Base-by-base conservation (phyloP, 2,329 filamentous ascomycete genomes). In the Aureobasidium vineae region DNA sequence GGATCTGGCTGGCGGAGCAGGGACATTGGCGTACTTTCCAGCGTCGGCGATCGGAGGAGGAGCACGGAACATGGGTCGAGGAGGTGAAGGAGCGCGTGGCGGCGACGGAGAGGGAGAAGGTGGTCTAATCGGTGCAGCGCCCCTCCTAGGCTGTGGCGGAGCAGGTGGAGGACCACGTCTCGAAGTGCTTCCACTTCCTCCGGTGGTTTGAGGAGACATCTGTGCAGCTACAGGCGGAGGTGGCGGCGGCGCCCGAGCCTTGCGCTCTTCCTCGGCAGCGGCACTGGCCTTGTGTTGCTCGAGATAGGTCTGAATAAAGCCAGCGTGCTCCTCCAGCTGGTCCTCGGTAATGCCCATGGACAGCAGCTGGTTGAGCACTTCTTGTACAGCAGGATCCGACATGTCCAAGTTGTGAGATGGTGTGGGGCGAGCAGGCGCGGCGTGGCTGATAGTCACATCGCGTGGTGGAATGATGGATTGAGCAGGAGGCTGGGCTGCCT, bases 1-100 rank as follows among this genome's bases (percentile, higher is more conserved):
- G 8, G 86, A 87, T 77, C 92, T 91, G 4, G 88, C 84, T 28
- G 78, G 78, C 38, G 77, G 73, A 15, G 80, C 75, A 23, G 81
- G 81, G 28, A 76, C 77, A 66, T 81, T 79, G 36, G 81, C 92
- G 74, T 87, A 95, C 77, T 91, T 96, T 43, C 95, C 95, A 67
- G 95, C 95, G 76, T 97, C 93, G 65, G 91, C 87, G 68, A 98
- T 79, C 2, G 94, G 91, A 40, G 95, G 95, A 53, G 95, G 95
- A 10, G 91, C 94, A 70, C 88, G 85, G 80, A 96, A 98, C 72
- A 84, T 85, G 10, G 86, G 86, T 61, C 88, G 85, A 26, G 87
- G 85, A 15, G 91, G 90, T 16, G 88, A 87, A 16, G 89, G 85
- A 68, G 91, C 89, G 73, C 88, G 84, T 40, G 89, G 85, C n/a